Evolutionary conservation across 129 eudicot species (phyloP).

Genomic region (Pittosporum tobira): DNA sequence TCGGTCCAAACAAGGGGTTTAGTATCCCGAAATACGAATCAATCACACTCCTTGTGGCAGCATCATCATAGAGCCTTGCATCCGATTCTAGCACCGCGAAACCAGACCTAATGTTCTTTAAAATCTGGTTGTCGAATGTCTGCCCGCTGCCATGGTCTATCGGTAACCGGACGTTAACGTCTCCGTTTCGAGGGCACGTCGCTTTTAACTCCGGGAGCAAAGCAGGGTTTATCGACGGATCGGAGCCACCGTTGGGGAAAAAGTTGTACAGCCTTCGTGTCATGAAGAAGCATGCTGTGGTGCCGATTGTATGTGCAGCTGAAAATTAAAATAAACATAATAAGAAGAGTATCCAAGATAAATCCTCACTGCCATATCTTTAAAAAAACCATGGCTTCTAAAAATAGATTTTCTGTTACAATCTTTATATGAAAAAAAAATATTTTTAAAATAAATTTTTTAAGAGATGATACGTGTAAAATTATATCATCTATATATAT

Average conservation of each 20-base stretch:
- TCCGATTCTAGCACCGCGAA: slow-evolving; percentile 62
- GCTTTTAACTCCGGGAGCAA: slow-evolving; percentile 36
- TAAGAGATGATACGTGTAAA: no score
- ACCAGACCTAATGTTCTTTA: slow-evolving; percentile 46
- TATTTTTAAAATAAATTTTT: no score
- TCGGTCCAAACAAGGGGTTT: slow-evolving; percentile 29
- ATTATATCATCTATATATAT: no score
- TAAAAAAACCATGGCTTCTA: no score
- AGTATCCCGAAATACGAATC: slow-evolving; percentile 43
- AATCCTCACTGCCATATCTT: no score
- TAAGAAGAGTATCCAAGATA: no score
- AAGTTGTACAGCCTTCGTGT: slow-evolving; percentile 58
- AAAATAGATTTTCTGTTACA: no score
- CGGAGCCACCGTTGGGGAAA: slow-evolving; percentile 39
- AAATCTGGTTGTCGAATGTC: slow-evolving; percentile 38
- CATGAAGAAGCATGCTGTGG: slow-evolving; percentile 69
- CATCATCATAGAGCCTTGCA: slow-evolving; percentile 45
- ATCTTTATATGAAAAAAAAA: no score
- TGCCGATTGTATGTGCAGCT: slow-evolving; percentile 88
- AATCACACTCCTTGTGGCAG: slow-evolving; percentile 27
- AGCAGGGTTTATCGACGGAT: slow-evolving; percentile 53
- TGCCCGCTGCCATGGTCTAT: slow-evolving; percentile 42
- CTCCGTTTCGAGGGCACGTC: slow-evolving; percentile 50
- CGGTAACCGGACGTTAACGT: slow-evolving; percentile 29
- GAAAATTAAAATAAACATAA: neutral